Conservation (phyloP, 2,329 filamentous ascomycete genomes). For the Diaporthe eres region DNA sequence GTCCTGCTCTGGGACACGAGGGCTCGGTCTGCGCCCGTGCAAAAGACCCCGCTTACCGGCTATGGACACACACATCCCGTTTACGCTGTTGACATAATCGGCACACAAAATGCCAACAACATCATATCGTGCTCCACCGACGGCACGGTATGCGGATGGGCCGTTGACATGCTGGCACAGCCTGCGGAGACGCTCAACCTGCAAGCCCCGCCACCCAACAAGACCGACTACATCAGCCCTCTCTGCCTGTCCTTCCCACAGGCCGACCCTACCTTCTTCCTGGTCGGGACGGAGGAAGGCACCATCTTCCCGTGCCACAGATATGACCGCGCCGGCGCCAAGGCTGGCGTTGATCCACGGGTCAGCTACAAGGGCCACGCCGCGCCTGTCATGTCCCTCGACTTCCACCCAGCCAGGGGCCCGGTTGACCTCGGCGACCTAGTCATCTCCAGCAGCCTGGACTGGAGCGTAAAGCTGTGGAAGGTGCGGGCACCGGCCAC, state of each 20-base stretch:
- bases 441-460: constrained; percentile 90
- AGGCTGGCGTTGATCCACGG: constrained; percentile 92
- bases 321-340: constrained; percentile 96
- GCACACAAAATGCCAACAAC: constrained; percentile 98
- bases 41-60: constrained; percentile 95
- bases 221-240: constrained; percentile 94
- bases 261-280: constrained; percentile 96
- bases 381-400: constrained; percentile 94
- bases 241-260: constrained; percentile 96
- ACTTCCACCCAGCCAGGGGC: constrained; percentile 93
- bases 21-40: constrained; percentile 88
- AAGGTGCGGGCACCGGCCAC: constrained; percentile 87
- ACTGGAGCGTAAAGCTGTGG: constrained; percentile 99
- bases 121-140: constrained; percentile 98
- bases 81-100: constrained; percentile 95
- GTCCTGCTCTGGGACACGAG: constrained; percentile 98
- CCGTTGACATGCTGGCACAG: constrained; percentile 96
- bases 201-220: constrained; percentile 85
- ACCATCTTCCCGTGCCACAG: constrained; percentile 96
- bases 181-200: constrained; percentile 95
- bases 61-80: constrained; percentile 97
- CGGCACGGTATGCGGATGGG: constrained; percentile 97
- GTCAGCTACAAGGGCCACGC: constrained; percentile 92
- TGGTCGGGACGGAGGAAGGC: constrained; percentile 96
- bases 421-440: constrained; percentile 95